A percentile compares a stretch with the other conserved stretches of the same genome.
Evolutionary conservation across 371 early-diverging fungal genomes (phyloP).

Genomic region (Rhizopus microsporus): DNA sequence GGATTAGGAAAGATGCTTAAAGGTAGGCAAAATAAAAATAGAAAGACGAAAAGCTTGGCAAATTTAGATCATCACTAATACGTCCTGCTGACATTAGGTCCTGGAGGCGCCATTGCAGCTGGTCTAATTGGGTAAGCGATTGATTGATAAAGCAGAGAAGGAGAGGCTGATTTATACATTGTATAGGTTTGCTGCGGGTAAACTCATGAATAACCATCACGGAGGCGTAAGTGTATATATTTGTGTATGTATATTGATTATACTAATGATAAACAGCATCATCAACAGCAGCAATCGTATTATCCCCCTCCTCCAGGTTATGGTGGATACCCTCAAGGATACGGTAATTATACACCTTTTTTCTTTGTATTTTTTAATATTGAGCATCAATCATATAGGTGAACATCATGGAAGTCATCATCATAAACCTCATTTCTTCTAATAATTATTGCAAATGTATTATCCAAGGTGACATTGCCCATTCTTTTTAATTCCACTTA

Average conservation of each 20-base stretch:
- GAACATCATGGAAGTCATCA: too few relatives aligned
- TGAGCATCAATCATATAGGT: too few relatives aligned
- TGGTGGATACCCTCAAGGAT: neutral
- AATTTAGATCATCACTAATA: neutral
- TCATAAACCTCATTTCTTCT: too few relatives aligned
- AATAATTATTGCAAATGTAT: too few relatives aligned
- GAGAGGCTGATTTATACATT: neutral
- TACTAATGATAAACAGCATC: neutral
- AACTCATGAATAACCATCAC: constrained; percentile 12
- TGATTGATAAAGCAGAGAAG: neutral
- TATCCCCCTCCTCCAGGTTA: constrained; percentile 6
- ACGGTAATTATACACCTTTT: neutral
- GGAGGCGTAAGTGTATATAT: neutral
- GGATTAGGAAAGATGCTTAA: constrained; percentile 17
- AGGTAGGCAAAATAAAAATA: constrained; percentile 5
- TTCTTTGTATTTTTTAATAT: neutral
- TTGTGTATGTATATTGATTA: neutral
- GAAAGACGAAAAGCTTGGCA: neutral
- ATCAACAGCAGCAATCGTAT: neutral
- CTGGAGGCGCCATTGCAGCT: constrained; percentile 24
- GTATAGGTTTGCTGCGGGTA: constrained; percentile 24
- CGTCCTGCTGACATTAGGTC: constrained; percentile 5
- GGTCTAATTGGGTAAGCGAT: constrained; percentile 20
- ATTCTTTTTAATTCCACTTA: too few relatives aligned
- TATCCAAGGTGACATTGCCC: too few relatives aligned